Evolutionary conservation across 1,284 basidiomycete genomes (phyloP), one percentile per base, ranked within the genome.

Genomic region (Stereum hirsutum): DNA sequence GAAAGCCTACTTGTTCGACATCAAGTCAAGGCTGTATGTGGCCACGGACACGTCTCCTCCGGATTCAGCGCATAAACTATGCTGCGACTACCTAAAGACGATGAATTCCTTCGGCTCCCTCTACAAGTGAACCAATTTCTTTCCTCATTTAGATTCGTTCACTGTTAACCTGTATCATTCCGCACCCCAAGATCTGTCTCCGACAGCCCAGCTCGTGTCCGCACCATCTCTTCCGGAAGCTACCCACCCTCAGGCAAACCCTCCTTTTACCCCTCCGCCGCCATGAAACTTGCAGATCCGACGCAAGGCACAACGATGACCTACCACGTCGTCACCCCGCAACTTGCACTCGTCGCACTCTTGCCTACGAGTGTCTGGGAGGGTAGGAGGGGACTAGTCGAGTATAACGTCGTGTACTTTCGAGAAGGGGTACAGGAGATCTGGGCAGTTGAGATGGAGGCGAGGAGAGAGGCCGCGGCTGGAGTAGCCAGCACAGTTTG

Each of bases 41-140:
- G 92, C 92, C 1, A 92, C 93, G 5, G 95, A 99, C 57, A 82
- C 86, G 15, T 90, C 89, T 0, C 91, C 95, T 0, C 89, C 96
- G 23, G 94, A 98, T 59, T 80, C 83, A 1, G 92, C 89, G 2
- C 87, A 92, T 53, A 88, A 86, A 49, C 70, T 94, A 17, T 93
- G 90, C 54, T 91, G 84, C 53, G 93, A 97, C 54, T 98, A 95
- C 55, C 72, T 97, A 15, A 78, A 83, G 42, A 90, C 92, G 68
- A 74, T 97, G 41, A 83, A 84, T 49, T 80, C 87, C 8, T 35
- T 35, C 33, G 33, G 33, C 10, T 17, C 33, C 10, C 33, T 35
- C 10, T 35, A 35, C 21, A n/a, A 20, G 33, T 35, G 21, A 10
- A 20, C 17, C 15, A n/a, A 17, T 35, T 5, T 17, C 1, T 35